Evolutionary conservation across 306 rosid species (phyloP).

Genomic region (Glycine latifolia): DNA sequence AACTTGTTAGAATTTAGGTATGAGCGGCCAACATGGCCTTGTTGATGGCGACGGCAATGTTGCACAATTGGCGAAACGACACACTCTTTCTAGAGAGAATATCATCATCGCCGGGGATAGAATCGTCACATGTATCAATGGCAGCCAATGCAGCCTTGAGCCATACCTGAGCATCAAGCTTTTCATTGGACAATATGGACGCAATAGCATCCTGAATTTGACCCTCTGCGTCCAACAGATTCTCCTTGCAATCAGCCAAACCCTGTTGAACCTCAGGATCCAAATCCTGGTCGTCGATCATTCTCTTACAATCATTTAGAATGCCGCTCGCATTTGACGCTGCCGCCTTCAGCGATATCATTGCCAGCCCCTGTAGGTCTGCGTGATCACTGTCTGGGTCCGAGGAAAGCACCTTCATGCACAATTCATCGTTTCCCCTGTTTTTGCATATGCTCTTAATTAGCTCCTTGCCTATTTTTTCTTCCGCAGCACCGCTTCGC

Average conservation of each 20-base stretch:
- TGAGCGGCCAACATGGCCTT: neutral
- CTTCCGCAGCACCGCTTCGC: neutral
- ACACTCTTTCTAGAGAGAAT: neutral
- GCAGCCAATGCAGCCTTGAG: slow-evolving; percentile 51
- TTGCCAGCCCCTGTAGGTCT: neutral
- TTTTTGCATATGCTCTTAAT: slow-evolving; percentile 20
- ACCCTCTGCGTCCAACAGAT: slow-evolving; percentile 38
- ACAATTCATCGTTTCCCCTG: neutral
- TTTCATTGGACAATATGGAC: neutral
- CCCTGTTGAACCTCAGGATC: slow-evolving; percentile 50
- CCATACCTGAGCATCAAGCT: slow-evolving; percentile 38
- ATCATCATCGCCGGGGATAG: slow-evolving; percentile 46
- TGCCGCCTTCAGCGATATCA: slow-evolving; percentile 40
- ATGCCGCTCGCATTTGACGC: slow-evolving; percentile 13
- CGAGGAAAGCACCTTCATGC: neutral
- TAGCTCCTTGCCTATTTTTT: neutral
- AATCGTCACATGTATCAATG: slow-evolving; percentile 45
- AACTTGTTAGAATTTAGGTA: neutral
- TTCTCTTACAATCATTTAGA: neutral
- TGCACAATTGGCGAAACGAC: slow-evolving; percentile 49
- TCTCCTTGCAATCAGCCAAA: slow-evolving; percentile 52
- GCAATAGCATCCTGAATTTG: slow-evolving; percentile 48
- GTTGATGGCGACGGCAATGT: slow-evolving; percentile 40
- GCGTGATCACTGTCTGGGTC: neutral
- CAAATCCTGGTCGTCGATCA: slow-evolving; percentile 29